These are phyloP conservation scores for Xenosphaeropsis pyriputrescens DNA, from an alignment of 2,329 filamentous ascomycete species.

Conservation along the genomic window DNA sequence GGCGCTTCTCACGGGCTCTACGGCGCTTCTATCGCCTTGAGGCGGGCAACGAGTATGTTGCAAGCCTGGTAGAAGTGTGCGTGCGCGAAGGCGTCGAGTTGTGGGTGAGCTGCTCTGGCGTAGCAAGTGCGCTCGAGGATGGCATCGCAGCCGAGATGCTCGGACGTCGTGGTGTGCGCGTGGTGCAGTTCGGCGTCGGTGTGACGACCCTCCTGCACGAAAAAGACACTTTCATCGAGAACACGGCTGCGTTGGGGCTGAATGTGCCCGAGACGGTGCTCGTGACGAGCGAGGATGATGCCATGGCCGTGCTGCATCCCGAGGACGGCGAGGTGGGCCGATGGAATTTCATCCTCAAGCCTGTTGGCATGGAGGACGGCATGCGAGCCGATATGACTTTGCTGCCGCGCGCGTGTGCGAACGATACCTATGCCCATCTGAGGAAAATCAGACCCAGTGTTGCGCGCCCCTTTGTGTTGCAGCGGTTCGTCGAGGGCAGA, in stretches of 20 bases:
- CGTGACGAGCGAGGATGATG: slow-evolving; percentile 18
- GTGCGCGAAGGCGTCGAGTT: slow-evolving; percentile 43
- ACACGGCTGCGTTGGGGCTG: slow-evolving; percentile 35
- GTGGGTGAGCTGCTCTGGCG: slow-evolving; percentile 59
- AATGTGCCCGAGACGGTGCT: slow-evolving; percentile 31
- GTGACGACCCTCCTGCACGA: slow-evolving; percentile 42
- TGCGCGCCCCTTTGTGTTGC: slow-evolving; percentile 44
- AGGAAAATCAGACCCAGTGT: slow-evolving; percentile 24
- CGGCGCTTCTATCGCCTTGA: slow-evolving; percentile 35
- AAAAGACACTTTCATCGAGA: slow-evolving; percentile 47
- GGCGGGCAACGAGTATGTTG: slow-evolving; percentile 31
- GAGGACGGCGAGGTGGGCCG: background rate
- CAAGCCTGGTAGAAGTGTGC: slow-evolving; percentile 40
- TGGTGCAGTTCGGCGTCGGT: slow-evolving; percentile 43
- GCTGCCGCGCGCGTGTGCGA: slow-evolving; percentile 37
- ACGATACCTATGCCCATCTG: slow-evolving; percentile 39
- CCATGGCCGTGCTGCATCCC: background rate
- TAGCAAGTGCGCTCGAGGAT: slow-evolving; percentile 48
- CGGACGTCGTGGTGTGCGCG: slow-evolving; percentile 35
- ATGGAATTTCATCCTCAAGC: slow-evolving; percentile 39
- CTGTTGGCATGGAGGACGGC: slow-evolving; percentile 44
- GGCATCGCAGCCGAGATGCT: slow-evolving; percentile 48
- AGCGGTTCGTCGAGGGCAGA: slow-evolving; percentile 47
- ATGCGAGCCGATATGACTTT: slow-evolving; percentile 47
- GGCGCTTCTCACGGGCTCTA: slow-evolving; percentile 42